Percentiles rank a stretch among this genome's conserved stretches.
Conservation (phyloP, 352 stramenopile genomes). For the Blastocystis sp. region DNA sequence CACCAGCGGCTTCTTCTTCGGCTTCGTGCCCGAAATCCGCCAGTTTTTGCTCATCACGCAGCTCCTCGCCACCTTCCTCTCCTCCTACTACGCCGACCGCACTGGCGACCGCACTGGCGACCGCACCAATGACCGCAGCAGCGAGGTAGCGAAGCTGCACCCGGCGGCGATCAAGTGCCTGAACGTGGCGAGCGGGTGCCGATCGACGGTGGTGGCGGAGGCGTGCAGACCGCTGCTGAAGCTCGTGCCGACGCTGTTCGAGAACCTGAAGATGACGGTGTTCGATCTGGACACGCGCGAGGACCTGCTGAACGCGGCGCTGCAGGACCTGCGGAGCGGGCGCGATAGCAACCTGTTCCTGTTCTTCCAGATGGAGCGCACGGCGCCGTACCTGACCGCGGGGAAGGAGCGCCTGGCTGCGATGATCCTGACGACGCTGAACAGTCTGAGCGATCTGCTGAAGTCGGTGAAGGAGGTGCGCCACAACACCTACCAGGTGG, state of each 20-base stretch:
- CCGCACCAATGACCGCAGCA: neutral
- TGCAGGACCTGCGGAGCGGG: neutral
- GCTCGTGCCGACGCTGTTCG: neutral
- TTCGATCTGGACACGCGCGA: conserved; percentile 21
- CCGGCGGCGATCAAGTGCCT: neutral
- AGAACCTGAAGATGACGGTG: neutral
- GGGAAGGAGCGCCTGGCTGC: neutral
- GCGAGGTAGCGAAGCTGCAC: neutral
- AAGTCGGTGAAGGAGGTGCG: neutral
- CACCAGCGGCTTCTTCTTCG: conserved; percentile 18
- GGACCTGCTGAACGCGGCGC: conserved; percentile 15
- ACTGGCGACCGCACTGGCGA: neutral
- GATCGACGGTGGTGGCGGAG: neutral
- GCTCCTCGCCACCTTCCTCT: neutral
- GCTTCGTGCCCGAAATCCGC: neutral
- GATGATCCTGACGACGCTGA: neutral
- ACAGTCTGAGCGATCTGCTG: neutral
- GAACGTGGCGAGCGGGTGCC: neutral
- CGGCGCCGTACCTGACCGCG: neutral
- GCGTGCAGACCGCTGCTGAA: neutral
- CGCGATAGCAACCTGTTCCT: conserved; percentile 3
- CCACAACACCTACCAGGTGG: neutral
- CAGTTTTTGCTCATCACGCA: conserved; percentile 19
- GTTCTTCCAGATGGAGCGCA: conserved; percentile 13
- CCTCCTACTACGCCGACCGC: neutral